These are phyloP conservation scores for Apophysomyces elegans DNA, from an alignment of 371 early-diverging fungal species.

Conservation along the genomic window DNA sequence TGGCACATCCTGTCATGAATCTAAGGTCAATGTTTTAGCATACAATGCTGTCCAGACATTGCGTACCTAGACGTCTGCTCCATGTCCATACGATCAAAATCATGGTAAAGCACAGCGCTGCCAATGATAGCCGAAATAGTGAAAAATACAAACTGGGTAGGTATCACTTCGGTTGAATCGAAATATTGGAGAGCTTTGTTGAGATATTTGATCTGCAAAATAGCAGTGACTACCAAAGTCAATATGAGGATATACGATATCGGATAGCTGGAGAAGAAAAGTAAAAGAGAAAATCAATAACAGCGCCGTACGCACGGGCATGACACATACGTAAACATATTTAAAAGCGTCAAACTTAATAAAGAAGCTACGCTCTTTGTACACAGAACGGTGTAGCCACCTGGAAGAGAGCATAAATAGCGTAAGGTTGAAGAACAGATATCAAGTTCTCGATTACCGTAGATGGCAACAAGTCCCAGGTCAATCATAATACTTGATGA, in stretches of 20 bases:
- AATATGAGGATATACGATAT: slow-evolving; percentile 69
- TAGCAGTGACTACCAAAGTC: slow-evolving; percentile 66
- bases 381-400: slow-evolving; percentile 79
- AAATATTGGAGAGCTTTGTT: slow-evolving; percentile 74
- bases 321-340: slow-evolving; percentile 61
- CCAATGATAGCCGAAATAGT: slow-evolving; percentile 80
- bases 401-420: slow-evolving; percentile 33
- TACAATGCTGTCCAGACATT: neutral
- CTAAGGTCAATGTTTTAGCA: slow-evolving; percentile 13
- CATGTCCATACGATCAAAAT: slow-evolving; percentile 67
- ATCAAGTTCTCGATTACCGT: slow-evolving; percentile 51
- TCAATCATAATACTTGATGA: slow-evolving; percentile 69
- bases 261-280: slow-evolving; percentile 43
- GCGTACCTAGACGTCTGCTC: slow-evolving; percentile 44
- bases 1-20: slow-evolving; percentile 64
- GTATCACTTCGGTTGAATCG: slow-evolving; percentile 79
- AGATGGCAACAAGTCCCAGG: slow-evolving; percentile 71
- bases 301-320: no score
- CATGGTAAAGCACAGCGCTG: slow-evolving; percentile 72
- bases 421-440: neutral
- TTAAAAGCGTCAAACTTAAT: slow-evolving; percentile 63
- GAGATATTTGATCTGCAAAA: slow-evolving; percentile 74
- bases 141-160: slow-evolving; percentile 81
- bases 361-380: slow-evolving; percentile 78
- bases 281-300: neutral